Base-by-base conservation (phyloP, 164 flowering plant genomes). In the Cinnamomum chago region DNA sequence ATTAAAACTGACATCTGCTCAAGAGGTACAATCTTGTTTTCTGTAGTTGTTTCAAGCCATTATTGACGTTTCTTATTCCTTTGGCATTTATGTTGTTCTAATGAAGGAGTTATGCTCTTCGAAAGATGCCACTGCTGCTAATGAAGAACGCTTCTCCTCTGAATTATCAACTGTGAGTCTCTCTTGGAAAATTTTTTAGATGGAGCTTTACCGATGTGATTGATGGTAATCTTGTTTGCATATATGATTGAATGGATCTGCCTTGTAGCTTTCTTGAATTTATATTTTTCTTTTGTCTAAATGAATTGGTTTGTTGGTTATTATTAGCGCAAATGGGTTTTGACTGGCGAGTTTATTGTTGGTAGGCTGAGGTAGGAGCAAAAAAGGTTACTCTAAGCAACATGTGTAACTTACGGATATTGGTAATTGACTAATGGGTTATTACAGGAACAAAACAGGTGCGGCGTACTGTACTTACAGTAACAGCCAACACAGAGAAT, bases 111-210 rank as follows among this genome's bases (percentile, higher is more conserved):
- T 93, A 25, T 83, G 88, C 77, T 85, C 88, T 23, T 73, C 85
- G 0, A 92, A 88, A 85, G 90, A 86, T 65, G 83, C 85, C 51
- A 89, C 94, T 67, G 85, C 91, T 64, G 83, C 81, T 33, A 84
- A 85, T 76, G 99, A 93, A 72, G 87, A 90, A 73, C 88, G 77
- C 51, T 83, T 83, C 70, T 71, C 88, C 72, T 87, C 92, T 71
- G 99, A 95, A 84, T 76, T 93, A 12, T 75, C 89, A 51, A 92
- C 95, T 12, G 97, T 94, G 84, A 87, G 92, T 83, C 71, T 17
- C 25, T 1, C 55, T 1, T 58, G 12, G 55, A 74, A 14, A 76
- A 0, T 70, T 68, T 67, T 25, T 25, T 13, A 25, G 14, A 33
- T 64, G 60, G n/a, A 55, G 60, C 60, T 20, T 55, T 55, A 15